phyloP scores from a whole-genome alignment of 805 yeast genomes.

The Kazachstania taianensis region DNA sequence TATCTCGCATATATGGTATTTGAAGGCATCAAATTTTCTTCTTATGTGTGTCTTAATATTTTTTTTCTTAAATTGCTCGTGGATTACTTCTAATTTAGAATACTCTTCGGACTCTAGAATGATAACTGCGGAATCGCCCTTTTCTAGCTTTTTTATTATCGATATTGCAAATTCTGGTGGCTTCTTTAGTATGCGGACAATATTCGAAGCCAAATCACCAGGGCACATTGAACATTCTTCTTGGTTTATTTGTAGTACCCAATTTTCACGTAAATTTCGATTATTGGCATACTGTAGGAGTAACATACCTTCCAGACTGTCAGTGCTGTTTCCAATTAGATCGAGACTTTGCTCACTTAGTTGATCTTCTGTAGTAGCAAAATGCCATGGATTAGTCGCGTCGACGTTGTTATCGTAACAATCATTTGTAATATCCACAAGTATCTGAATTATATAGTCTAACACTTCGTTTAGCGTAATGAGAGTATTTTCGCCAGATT shows the following conservation, averaged over 20 bases:
- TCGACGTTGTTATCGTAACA: neutral
- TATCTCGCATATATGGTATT: conserved; percentile 17
- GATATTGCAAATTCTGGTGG: conserved; percentile 21
- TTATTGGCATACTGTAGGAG: conserved; percentile 7
- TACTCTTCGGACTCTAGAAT: conserved; percentile 14
- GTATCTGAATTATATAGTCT: conserved; percentile 21
- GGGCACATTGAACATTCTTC: conserved; percentile 19
- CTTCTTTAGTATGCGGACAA: conserved; percentile 16
- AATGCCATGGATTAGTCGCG: neutral
- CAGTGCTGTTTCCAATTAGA: neutral
- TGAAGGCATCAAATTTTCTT: conserved; percentile 19
- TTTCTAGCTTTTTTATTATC: conserved; percentile 13
- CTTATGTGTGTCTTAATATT: conserved; percentile 17
- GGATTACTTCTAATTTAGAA: conserved; percentile 11
- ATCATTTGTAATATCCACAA: neutral
- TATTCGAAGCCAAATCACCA: conserved; percentile 19
- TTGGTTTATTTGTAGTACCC: conserved; percentile 22
- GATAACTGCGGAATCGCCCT: conserved; percentile 14
- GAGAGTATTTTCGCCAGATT: conserved; percentile 6
- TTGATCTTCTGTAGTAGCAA: neutral
- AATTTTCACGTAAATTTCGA: conserved; percentile 9
- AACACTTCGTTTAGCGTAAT: conserved; percentile 13
- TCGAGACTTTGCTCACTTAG: neutral
- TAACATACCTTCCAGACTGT: conserved; percentile 3
- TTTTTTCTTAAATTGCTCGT: conserved; percentile 12